Conservation (phyloP, 202 grass and related monocot genomes). For the Saccharum hybrid region DNA sequence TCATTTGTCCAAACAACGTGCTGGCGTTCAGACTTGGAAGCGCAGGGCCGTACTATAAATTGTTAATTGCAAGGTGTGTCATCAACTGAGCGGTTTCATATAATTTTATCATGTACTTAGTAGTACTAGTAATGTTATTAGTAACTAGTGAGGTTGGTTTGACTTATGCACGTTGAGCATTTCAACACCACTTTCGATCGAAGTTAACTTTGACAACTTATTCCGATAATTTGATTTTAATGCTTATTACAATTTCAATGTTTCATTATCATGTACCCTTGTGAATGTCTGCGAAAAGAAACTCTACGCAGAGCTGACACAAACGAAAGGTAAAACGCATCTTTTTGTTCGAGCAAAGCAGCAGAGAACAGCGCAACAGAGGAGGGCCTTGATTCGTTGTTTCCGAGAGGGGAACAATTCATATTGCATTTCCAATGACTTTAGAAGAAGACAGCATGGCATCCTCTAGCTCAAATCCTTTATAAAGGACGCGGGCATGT, state of each 20-base stretch:
- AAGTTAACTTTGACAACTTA: no score
- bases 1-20: slow-evolving; percentile 43
- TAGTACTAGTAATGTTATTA: background rate
- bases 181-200: no score
- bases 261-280: background rate
- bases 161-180: no score
- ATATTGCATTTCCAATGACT: background rate
- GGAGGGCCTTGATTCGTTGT: slow-evolving; percentile 28
- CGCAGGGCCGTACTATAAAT: slow-evolving; percentile 1
- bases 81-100: background rate
- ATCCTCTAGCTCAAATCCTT: background rate
- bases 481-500: background rate
- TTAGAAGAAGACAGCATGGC: background rate
- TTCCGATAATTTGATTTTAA: background rate
- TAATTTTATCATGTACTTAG: background rate
- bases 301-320: slow-evolving; percentile 21
- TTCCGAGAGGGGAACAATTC: slow-evolving; percentile 33
- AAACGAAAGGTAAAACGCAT: background rate
- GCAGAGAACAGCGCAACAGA: slow-evolving; percentile 5
- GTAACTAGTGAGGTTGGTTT: background rate
- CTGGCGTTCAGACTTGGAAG: background rate
- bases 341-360: background rate
- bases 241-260: background rate
- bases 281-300: slow-evolving; percentile 25
- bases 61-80: background rate